Base-by-base conservation (phyloP, 257 asterid genomes). In the Rhazya stricta region DNA sequence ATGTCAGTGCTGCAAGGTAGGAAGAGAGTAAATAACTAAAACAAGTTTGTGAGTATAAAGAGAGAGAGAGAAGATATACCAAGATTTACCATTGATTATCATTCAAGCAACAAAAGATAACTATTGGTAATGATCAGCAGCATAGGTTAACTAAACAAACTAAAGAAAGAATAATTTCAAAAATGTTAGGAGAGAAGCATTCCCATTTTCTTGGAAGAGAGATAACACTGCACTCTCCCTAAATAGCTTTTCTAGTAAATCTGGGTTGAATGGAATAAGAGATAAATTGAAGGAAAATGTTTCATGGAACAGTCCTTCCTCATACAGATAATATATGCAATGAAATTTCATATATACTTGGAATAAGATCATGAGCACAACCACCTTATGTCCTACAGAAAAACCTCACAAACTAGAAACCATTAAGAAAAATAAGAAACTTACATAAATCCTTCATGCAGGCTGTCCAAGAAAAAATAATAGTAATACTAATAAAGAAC, bases 1-100 rank as follows among this genome's bases (percentile, higher is more conserved):
- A 86, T 2, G 91, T 78, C 43, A 94, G 94, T 79, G 93, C 99
- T 94, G 87, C 91, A 86, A 76, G 23, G 58, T n/a, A 67, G 6
- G 15, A 18, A 51, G 23, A 51, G 34, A 16, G 27, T 34, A 41
- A 74, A 69, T 41, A 13, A 58, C 66, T 27, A n/a, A 66, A 66
- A 37, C 42, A 66, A 66, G 69, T 63, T 34, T 63, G 27, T 63
- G 45, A 63, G 42, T 4, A 27, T 32, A n/a, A 6, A 66, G 2
- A 63, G 71, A 29, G 41, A 32, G 5, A 23, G 9, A 66, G 4
- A 66, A 25, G 2, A 41, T 4, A 37, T 1, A 36, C 9, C 39
- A 65, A 34, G 23, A 9, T 37, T 15, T 19, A 65, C 58, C 25
- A 36, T 2, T 1, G 11, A 65, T 65, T 36, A 46, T 34, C 15